Conservation (phyloP, 2,329 filamentous ascomycete genomes). For the Neonectria punicea region DNA sequence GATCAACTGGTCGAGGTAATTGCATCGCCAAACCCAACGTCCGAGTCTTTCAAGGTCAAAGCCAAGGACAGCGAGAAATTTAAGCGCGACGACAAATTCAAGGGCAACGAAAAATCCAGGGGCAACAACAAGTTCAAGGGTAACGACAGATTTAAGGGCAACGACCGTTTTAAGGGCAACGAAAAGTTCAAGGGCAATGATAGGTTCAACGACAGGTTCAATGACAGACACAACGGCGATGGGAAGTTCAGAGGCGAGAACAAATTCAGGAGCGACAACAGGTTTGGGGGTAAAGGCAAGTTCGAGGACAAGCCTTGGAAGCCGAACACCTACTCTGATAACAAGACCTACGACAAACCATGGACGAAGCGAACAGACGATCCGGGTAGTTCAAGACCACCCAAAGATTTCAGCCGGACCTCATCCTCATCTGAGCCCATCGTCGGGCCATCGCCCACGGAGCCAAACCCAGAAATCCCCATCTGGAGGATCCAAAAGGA, state of each 20-base stretch:
- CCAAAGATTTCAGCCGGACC: neutral
- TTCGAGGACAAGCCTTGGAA: slow-evolving; percentile 10
- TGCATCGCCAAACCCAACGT: neutral
- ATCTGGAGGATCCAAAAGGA: slow-evolving; percentile 81
- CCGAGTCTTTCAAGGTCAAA: neutral
- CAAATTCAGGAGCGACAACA: neutral
- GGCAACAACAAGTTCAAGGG: neutral
- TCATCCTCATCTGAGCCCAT: slow-evolving; percentile 9
- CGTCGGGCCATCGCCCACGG: slow-evolving; percentile 29
- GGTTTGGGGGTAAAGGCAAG: neutral
- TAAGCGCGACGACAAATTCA: neutral
- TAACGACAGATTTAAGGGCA: neutral
- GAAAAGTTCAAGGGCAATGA: neutral
- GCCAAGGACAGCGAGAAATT: neutral
- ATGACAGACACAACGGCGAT: neutral
- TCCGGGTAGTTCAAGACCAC: neutral
- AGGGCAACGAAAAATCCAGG: neutral
- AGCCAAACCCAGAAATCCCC: slow-evolving; percentile 50
- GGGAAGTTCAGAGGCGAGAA: neutral
- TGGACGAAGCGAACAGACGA: slow-evolving; percentile 1
- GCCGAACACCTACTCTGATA: neutral
- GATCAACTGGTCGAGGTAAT: neutral
- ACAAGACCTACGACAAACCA: neutral
- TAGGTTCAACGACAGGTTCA: slow-evolving; percentile 1
- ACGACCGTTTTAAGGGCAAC: neutral